These are phyloP conservation scores for Colletotrichum tofieldiae DNA, from an alignment of 2,329 filamentous ascomycete genomes.

Conservation along the genomic window DNA sequence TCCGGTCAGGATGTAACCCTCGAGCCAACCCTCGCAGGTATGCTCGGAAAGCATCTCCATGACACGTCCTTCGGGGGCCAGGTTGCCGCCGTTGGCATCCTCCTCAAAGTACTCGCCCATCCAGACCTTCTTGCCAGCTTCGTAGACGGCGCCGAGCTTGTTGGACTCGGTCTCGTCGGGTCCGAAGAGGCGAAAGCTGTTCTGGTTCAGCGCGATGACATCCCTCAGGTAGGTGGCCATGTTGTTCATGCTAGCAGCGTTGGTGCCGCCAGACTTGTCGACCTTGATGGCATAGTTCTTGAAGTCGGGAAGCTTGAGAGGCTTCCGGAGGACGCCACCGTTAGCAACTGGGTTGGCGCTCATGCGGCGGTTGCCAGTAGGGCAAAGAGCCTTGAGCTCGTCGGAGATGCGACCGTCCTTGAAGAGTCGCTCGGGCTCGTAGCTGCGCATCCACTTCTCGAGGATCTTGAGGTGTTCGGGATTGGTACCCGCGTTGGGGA, in stretches of 20 bases:
- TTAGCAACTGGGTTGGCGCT: slow-evolving; percentile 84
- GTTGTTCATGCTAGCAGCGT: slow-evolving; percentile 77
- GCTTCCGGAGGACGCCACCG: slow-evolving; percentile 77
- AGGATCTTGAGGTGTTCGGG: slow-evolving; percentile 76
- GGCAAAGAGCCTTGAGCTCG: slow-evolving; percentile 76
- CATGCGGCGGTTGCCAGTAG: slow-evolving; percentile 78
- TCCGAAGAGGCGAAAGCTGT: slow-evolving; percentile 82
- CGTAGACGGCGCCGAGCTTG: slow-evolving; percentile 81
- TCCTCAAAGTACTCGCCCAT: slow-evolving; percentile 85
- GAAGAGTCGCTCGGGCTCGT: slow-evolving; percentile 82
- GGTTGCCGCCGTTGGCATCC: slow-evolving; percentile 81
- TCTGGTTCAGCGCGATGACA: slow-evolving; percentile 74
- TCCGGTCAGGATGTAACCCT: slow-evolving; percentile 83
- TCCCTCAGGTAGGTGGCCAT: slow-evolving; percentile 79
- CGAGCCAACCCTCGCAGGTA: slow-evolving; percentile 84
- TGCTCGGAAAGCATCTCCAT: slow-evolving; percentile 92
- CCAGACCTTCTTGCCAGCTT: slow-evolving; percentile 85
- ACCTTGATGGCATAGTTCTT: slow-evolving; percentile 76
- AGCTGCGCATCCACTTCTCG: slow-evolving; percentile 84
- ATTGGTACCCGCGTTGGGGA: slow-evolving; percentile 78
- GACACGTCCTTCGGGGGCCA: slow-evolving; percentile 77
- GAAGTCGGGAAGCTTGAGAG: slow-evolving; percentile 80
- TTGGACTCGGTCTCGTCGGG: slow-evolving; percentile 89
- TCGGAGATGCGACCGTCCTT: slow-evolving; percentile 74
- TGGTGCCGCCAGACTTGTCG: slow-evolving; percentile 71